Percentiles rank a stretch among this genome's conserved stretches.
Evolutionary conservation across 768 basidiomycete genomes (phyloP).

Genomic region (Mycena rosella): DNA sequence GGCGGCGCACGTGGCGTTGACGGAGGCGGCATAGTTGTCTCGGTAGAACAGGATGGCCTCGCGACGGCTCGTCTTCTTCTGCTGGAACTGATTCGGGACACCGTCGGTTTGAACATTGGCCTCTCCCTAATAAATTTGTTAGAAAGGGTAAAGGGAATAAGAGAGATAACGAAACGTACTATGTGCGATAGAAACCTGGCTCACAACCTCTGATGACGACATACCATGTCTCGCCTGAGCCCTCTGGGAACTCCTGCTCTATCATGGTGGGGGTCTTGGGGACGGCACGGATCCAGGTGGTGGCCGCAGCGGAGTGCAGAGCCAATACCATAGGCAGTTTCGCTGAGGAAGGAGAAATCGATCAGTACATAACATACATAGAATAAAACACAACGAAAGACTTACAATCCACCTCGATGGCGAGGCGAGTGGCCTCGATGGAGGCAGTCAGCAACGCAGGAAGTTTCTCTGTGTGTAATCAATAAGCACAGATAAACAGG

Average conservation of each 20-base stretch:
- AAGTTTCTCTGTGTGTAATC: too few relatives aligned
- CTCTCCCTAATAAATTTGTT: not conserved
- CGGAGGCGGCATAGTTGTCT: not conserved
- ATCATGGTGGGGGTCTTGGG: not conserved
- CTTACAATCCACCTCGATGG: too few relatives aligned
- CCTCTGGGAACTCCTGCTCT: not conserved
- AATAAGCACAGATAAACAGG: not conserved
- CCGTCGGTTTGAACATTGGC: not conserved
- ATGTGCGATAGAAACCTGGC: conserved; percentile 3
- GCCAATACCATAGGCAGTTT: not conserved
- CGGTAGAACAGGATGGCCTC: not conserved
- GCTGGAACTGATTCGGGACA: not conserved
- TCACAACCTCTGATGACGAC: conserved; percentile 11
- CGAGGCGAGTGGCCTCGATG: too few relatives aligned
- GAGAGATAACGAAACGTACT: not conserved
- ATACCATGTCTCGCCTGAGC: conserved; percentile 13
- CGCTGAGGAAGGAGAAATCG: not conserved
- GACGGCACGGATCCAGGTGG: not conserved
- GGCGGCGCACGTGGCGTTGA: not conserved
- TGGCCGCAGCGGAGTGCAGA: not conserved
- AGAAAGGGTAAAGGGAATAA: not conserved
- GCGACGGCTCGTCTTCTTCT: conserved; percentile 5
- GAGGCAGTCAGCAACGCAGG: too few relatives aligned
- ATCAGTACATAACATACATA: too few relatives aligned
- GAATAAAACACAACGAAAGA: too few relatives aligned